Evolutionary conservation across 148 eudicot species (phyloP).

Genomic region (Bassia scoparia): DNA sequence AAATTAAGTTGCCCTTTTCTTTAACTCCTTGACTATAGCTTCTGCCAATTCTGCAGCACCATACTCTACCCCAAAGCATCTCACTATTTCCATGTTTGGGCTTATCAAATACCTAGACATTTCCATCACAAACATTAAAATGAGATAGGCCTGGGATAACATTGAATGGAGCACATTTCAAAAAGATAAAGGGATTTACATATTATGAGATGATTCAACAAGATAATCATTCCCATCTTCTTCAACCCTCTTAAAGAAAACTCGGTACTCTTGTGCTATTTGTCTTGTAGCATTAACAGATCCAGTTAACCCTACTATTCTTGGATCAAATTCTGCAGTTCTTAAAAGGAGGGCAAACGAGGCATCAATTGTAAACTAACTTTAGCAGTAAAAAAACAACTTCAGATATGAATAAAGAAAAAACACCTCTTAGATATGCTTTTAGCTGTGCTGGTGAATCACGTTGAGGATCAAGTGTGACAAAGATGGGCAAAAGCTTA

Average conservation of each 20-base stretch:
- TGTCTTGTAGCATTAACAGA: conserved; percentile 63
- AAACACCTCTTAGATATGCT: conserved; percentile 78
- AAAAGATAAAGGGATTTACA: conserved; percentile 38
- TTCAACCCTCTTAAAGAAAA: conserved; percentile 76
- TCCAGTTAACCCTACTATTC: conserved; percentile 91
- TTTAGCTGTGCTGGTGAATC: conserved; percentile 73
- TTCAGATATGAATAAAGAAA: not conserved
- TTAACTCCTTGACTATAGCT: conserved; percentile 54
- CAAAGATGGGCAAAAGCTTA: conserved; percentile 71
- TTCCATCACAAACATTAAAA: conserved; percentile 15
- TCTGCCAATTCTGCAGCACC: conserved; percentile 61
- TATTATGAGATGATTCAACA: conserved; percentile 80
- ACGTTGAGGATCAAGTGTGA: conserved; percentile 91
- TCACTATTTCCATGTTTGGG: conserved; percentile 64
- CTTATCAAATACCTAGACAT: conserved; percentile 68
- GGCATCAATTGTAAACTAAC: conserved; percentile 12
- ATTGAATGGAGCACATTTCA: conserved; percentile 3
- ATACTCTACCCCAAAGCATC: conserved; percentile 69
- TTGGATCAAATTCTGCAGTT: conserved; percentile 73
- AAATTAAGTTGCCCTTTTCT: conserved; percentile 21
- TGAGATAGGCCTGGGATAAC: not conserved
- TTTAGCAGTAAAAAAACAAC: not conserved
- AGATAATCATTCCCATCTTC: conserved; percentile 87
- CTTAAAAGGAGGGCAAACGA: conserved; percentile 22
- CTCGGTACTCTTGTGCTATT: conserved; percentile 81